phyloP scores from a whole-genome alignment of 257 asterid species.

The Nicotiana paniculata region DNA sequence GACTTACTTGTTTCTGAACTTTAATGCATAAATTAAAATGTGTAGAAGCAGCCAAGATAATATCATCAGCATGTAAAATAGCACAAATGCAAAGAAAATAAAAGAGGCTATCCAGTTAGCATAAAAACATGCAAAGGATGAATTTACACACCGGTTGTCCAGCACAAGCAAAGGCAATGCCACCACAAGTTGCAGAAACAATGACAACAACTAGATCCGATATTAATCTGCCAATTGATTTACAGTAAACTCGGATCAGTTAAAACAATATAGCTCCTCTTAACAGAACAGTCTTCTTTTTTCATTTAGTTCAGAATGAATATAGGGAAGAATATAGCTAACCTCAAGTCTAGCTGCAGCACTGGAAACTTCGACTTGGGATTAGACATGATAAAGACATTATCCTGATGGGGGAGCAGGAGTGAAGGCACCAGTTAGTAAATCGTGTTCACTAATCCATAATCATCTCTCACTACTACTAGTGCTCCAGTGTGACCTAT shows the following conservation, averaged over 20 bases:
- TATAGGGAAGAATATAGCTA: conserved; percentile 15
- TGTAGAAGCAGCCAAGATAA: neutral
- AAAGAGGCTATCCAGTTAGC: neutral
- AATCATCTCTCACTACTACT: conserved; percentile 1
- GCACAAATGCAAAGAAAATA: neutral
- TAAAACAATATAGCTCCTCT: neutral
- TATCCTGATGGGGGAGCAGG: conserved; percentile 39
- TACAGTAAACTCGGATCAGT: neutral
- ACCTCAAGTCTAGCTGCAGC: conserved; percentile 78
- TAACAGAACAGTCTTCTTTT: neutral
- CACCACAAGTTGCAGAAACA: conserved; percentile 92
- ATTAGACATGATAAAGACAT: conserved; percentile 75
- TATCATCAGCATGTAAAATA: neutral
- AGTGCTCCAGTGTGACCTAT: neutral
- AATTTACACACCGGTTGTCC: conserved; percentile 72
- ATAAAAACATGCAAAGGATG: neutral
- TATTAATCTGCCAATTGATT: conserved; percentile 45
- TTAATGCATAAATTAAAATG: neutral
- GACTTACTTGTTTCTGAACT: neutral
- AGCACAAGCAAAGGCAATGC: conserved; percentile 81
- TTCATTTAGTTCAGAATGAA: neutral
- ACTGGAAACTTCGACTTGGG: conserved; percentile 73
- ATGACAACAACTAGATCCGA: conserved; percentile 81
- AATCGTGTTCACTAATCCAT: conserved; percentile 6
- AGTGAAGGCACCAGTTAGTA: neutral